A percentile compares a stretch with the other conserved stretches of the same genome.
phyloP scores from a whole-genome alignment of 2,329 filamentous ascomycete genomes.

The Botrytis squamosa region DNA sequence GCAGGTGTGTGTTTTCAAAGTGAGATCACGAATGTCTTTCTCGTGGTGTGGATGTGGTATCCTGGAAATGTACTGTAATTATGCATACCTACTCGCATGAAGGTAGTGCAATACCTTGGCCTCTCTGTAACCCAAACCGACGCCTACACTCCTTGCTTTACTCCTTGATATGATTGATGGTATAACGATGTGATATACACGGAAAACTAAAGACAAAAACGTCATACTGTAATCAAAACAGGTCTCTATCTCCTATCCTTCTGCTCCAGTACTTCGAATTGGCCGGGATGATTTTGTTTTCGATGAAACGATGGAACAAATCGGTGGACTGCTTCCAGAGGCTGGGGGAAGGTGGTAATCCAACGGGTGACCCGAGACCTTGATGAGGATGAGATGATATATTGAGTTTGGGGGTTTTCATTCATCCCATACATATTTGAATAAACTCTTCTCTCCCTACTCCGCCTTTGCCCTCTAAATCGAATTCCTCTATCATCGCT shows the following conservation, averaged over 20 bases:
- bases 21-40: background rate
- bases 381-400: background rate
- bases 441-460: slow-evolving; percentile 66
- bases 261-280: background rate
- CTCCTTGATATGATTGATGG: slow-evolving; percentile 6
- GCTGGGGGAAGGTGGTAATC: background rate
- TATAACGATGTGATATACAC: slow-evolving; percentile 9
- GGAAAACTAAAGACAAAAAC: slow-evolving; percentile 1
- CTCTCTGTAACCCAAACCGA: background rate
- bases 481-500: slow-evolving; percentile 98
- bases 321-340: slow-evolving; percentile 3
- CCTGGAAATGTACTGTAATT: slow-evolving; percentile 17
- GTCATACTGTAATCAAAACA: slow-evolving; percentile 8
- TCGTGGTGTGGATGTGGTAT: background rate
- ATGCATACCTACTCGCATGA: slow-evolving; percentile 9
- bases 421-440: slow-evolving; percentile 40
- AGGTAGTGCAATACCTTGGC: slow-evolving; percentile 5
- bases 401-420: background rate
- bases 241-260: slow-evolving; percentile 7
- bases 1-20: background rate
- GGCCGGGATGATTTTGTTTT: background rate
- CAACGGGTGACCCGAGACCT: slow-evolving; percentile 2
- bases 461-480: slow-evolving; percentile 86
- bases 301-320: background rate
- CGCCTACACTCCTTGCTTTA: slow-evolving; percentile 15